phyloP scores from a whole-genome alignment of 352 stramenopile genomes.

The Phytophthora cajani region DNA sequence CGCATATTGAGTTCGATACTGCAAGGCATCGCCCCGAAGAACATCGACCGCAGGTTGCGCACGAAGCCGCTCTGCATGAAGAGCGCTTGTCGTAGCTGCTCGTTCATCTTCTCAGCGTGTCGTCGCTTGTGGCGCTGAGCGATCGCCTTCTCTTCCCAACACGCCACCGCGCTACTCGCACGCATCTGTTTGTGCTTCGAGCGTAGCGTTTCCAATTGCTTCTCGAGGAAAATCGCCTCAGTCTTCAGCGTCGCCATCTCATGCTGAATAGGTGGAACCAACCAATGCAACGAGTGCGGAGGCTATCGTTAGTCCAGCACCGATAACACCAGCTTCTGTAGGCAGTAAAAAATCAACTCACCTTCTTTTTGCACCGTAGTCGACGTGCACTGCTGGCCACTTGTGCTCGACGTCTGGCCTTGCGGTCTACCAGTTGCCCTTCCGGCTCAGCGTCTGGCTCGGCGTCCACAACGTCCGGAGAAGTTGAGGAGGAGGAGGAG shows the following conservation, averaged over 20 bases:
- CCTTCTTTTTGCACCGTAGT: constrained; percentile 12
- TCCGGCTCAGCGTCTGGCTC: constrained; percentile 23
- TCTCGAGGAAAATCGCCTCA: constrained; percentile 47
- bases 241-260: constrained; percentile 49
- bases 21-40: constrained; percentile 27
- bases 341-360: too few species aligned
- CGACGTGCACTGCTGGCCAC: constrained; percentile 57
- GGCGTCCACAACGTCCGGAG: not conserved
- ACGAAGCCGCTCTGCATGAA: constrained; percentile 38
- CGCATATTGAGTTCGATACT: constrained; percentile 32
- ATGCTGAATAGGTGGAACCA: too few species aligned
- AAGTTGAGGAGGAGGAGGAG: not conserved
- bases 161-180: constrained; percentile 29
- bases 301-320: too few species aligned
- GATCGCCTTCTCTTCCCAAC: constrained; percentile 55
- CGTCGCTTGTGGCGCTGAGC: constrained; percentile 48
- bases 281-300: too few species aligned
- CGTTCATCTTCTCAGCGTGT: constrained; percentile 35
- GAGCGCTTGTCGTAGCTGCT: constrained; percentile 35
- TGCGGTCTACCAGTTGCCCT: constrained; percentile 30
- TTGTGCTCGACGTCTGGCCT: constrained; percentile 48
- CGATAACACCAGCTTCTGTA: not conserved
- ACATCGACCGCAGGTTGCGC: constrained; percentile 33
- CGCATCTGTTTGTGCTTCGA: constrained; percentile 47
- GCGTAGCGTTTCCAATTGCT: constrained; percentile 44